Conservation (phyloP, 495 filamentous ascomycete genomes). For the Thozetella sp. region DNA sequence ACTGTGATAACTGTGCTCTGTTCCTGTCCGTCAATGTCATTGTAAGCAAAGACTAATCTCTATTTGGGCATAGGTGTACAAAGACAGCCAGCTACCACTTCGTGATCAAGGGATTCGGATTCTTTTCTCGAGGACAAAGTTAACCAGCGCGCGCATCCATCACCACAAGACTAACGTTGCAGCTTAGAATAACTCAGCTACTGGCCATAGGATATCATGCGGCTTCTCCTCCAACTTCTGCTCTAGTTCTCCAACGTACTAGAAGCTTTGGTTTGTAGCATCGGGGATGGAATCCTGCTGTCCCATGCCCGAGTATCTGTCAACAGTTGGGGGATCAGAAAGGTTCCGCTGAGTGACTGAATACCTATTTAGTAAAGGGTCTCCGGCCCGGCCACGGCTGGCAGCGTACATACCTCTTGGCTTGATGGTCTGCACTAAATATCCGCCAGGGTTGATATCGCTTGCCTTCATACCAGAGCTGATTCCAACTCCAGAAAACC, state of each 20-base stretch:
- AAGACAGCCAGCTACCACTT: not conserved
- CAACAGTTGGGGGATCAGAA: not conserved
- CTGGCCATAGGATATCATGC: not conserved
- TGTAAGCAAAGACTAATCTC: not conserved
- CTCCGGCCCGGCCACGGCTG: no score
- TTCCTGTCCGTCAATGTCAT: not conserved
- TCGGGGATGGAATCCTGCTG: not conserved
- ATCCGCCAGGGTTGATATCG: not conserved
- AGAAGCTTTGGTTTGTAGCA: not conserved
- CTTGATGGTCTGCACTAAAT: not conserved
- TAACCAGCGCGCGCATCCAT: no score
- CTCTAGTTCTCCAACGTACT: not conserved
- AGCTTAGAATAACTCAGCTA: no score
- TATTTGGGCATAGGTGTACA: no score
- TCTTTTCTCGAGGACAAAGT: no score
- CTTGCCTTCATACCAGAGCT: constrained; percentile 5
- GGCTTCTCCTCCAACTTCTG: not conserved
- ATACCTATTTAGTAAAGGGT: no score
- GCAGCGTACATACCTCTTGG: not conserved
- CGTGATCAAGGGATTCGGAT: no score
- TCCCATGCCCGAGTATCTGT: not conserved
- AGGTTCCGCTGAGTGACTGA: not conserved
- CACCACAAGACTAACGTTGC: no score
- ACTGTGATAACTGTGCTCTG: not conserved
- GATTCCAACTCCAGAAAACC: constrained; percentile 2